phyloP scores from a whole-genome alignment of 345 rosid species.

The Punica granatum region DNA sequence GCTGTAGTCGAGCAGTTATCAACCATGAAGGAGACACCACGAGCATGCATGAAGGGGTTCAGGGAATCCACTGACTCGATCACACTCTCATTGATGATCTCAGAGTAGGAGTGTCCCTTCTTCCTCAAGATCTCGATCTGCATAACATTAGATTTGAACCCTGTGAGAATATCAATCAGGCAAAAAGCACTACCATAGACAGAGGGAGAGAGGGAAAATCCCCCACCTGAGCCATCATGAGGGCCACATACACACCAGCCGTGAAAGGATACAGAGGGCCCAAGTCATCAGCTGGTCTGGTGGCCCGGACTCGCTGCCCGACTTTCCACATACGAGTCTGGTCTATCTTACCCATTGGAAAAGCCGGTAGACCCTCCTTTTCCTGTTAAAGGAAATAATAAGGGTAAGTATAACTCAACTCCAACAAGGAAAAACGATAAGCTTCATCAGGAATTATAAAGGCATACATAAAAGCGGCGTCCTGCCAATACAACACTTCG shows the following conservation, averaged over 20 bases:
- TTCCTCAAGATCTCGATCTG: slow-evolving; percentile 90
- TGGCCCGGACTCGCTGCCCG: slow-evolving; percentile 64
- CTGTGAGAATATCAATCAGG: background rate
- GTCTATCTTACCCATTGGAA: slow-evolving; percentile 96
- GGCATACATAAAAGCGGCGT: slow-evolving; percentile 72
- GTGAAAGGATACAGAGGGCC: slow-evolving; percentile 82
- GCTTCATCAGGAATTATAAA: background rate
- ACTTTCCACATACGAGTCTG: slow-evolving; percentile 97
- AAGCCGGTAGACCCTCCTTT: slow-evolving; percentile 90
- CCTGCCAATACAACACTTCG: slow-evolving; percentile 88
- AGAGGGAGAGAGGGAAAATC: background rate
- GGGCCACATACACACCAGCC: slow-evolving; percentile 82
- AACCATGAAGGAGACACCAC: slow-evolving; percentile 94
- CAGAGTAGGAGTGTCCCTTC: slow-evolving; percentile 94
- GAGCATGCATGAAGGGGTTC: slow-evolving; percentile 96
- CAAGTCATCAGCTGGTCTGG: slow-evolving; percentile 66
- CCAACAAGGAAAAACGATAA: background rate
- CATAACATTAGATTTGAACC: slow-evolving; percentile 4
- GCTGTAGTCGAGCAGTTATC: slow-evolving; percentile 96
- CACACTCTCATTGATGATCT: slow-evolving; percentile 88
- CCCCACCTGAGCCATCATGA: slow-evolving; percentile 98
- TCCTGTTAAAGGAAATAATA: slow-evolving; percentile 36
- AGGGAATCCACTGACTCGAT: slow-evolving; percentile 89
- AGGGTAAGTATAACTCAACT: background rate
- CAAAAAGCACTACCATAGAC: background rate